Evolutionary conservation across 805 yeast species (phyloP).

Genomic region (Ogataea polymorpha): DNA sequence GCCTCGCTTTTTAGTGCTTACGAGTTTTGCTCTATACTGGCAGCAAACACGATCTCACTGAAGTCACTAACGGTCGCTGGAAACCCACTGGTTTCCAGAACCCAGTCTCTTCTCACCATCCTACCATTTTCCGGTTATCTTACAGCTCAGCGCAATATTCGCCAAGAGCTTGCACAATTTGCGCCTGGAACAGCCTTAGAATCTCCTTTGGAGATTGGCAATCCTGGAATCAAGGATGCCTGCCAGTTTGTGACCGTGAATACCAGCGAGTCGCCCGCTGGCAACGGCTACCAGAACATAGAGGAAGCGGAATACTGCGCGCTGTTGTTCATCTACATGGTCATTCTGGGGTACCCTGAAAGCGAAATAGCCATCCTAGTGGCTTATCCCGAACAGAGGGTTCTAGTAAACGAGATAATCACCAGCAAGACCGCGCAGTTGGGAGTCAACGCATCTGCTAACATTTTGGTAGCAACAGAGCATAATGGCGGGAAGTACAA

Average conservation of each 20-base stretch:
- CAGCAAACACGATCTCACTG: neutral
- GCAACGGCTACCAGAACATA: slow-evolving; percentile 35
- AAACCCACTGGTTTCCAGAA: neutral
- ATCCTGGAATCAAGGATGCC: slow-evolving; percentile 27
- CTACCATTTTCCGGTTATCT: neutral
- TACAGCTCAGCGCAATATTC: neutral
- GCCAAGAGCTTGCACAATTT: neutral
- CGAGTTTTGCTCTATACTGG: neutral
- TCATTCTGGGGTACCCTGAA: slow-evolving; percentile 40
- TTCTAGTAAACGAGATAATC: slow-evolving; percentile 41
- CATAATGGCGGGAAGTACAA: slow-evolving; percentile 29
- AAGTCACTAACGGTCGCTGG: neutral
- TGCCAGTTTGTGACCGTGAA: slow-evolving; percentile 34
- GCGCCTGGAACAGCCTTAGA: neutral
- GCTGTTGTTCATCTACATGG: slow-evolving; percentile 43
- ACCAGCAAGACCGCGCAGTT: slow-evolving; percentile 25
- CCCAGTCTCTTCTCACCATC: neutral
- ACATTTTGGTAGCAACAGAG: slow-evolving; percentile 30
- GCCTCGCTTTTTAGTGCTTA: slow-evolving; percentile 16
- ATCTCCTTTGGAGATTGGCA: slow-evolving; percentile 24
- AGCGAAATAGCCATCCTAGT: slow-evolving; percentile 40
- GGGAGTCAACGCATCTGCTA: slow-evolving; percentile 4
- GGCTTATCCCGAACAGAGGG: slow-evolving; percentile 38
- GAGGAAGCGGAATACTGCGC: slow-evolving; percentile 49
- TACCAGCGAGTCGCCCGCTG: slow-evolving; percentile 26